These are phyloP conservation scores for Carallia pectinifolia DNA, from an alignment of 345 rosid genomes.

Conservation along the genomic window DNA sequence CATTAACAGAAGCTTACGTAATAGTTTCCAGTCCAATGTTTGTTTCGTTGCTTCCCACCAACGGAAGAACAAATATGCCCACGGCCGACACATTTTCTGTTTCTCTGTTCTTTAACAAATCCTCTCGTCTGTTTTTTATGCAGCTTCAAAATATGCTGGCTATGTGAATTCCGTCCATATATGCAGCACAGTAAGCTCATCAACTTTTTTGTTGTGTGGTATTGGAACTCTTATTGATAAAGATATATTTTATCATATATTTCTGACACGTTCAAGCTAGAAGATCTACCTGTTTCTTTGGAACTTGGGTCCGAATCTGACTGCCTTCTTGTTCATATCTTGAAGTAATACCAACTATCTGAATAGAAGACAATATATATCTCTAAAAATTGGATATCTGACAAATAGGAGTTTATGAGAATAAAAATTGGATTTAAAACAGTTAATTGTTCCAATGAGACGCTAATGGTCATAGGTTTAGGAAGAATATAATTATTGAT, in stretches of 20 bases:
- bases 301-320: background rate
- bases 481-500: too few relatives aligned
- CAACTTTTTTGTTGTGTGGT: constrained; percentile 8
- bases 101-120: constrained; percentile 6
- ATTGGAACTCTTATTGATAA: background rate
- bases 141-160: constrained; percentile 96
- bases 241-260: background rate
- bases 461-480: too few relatives aligned
- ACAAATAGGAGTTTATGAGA: too few relatives aligned
- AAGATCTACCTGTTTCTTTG: background rate
- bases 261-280: background rate
- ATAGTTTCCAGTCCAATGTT: too few relatives aligned
- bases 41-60: too few relatives aligned
- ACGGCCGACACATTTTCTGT: background rate
- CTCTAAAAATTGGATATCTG: too few relatives aligned
- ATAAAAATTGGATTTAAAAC: too few relatives aligned
- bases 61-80: background rate
- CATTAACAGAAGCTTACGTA: too few relatives aligned
- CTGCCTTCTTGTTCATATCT: background rate
- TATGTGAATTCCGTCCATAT: constrained; percentile 67
- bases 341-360: background rate
- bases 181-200: constrained; percentile 73
- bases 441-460: too few relatives aligned
- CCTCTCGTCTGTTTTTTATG: constrained; percentile 17
- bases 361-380: too few relatives aligned